A percentile compares a stretch with the other conserved stretches of the same genome.
Conservation (phyloP, 257 asterid species). For the Penstemon eatonii region DNA sequence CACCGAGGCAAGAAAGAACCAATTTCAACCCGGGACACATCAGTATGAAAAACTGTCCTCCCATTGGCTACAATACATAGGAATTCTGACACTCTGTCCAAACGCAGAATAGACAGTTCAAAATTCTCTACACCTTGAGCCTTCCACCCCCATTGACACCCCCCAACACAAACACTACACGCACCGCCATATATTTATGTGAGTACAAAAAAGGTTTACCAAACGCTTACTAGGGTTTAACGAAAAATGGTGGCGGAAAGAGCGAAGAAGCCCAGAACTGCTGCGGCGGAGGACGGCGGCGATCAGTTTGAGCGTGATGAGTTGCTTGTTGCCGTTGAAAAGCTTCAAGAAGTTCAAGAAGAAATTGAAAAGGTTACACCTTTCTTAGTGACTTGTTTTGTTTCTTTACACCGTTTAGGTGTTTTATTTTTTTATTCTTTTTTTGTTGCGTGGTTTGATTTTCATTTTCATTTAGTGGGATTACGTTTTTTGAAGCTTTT, state of each 20-base stretch:
- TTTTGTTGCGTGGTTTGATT: no score
- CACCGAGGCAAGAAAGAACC: background rate
- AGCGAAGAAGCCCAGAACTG: conserved; percentile 42
- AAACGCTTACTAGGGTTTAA: conserved; percentile 16
- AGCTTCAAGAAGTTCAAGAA: conserved; percentile 48
- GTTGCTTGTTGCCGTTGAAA: conserved; percentile 35
- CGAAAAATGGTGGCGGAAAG: conserved; percentile 42
- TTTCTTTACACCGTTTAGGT: no score
- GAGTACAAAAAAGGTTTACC: background rate
- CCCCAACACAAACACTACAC: background rate
- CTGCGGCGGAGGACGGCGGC: conserved; percentile 35
- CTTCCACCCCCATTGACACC: background rate
- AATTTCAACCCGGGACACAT: background rate
- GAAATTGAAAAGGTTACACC: conserved; percentile 47
- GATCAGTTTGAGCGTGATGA: conserved; percentile 26
- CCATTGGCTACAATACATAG: conserved; percentile 7
- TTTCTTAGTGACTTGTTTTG: background rate
- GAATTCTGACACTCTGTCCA: conserved; percentile 17
- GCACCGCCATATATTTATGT: conserved; percentile 14
- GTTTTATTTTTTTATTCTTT: no score
- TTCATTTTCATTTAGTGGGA: background rate
- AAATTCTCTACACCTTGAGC: background rate
- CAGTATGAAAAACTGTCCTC: background rate
- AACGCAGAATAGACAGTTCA: background rate
- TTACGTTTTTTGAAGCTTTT: background rate